These are phyloP conservation scores for Leccinum disarticulatum DNA, from an alignment of 768 basidiomycete genomes.

Conservation along the genomic window DNA sequence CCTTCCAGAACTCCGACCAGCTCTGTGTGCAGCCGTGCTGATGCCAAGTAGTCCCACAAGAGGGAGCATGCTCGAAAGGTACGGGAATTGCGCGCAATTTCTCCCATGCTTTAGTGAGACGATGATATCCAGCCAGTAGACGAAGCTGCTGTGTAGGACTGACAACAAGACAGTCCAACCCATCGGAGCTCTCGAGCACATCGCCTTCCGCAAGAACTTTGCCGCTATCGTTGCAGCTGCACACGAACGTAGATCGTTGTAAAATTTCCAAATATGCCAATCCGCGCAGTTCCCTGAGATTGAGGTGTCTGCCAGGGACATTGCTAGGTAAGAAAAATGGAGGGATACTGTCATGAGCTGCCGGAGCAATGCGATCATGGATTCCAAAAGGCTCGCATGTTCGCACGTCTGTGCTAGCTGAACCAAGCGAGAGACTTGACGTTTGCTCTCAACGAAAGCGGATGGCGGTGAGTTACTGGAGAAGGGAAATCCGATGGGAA, in stretches of 20 bases:
- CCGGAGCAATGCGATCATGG: conserved; percentile 57
- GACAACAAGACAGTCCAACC: conserved; percentile 50
- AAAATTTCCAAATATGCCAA: conserved; percentile 74
- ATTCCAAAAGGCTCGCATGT: conserved; percentile 57
- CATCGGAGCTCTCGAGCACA: conserved; percentile 33
- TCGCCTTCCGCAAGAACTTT: conserved; percentile 31
- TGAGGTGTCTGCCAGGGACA: conserved; percentile 70
- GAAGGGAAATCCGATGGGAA: conserved; percentile 33
- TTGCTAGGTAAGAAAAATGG: conserved; percentile 69
- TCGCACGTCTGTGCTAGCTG: conserved; percentile 66
- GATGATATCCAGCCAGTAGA: conserved; percentile 67
- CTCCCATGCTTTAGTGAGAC: conserved; percentile 68
- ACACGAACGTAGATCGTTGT: conserved; percentile 49
- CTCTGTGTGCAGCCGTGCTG: conserved; percentile 70
- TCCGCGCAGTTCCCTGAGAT: conserved; percentile 58
- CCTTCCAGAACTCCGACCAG: conserved; percentile 81
- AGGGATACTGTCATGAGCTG: conserved; percentile 62
- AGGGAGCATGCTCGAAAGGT: conserved; percentile 60
- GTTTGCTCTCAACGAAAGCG: conserved; percentile 40
- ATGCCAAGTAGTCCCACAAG: conserved; percentile 70
- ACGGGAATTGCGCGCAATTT: conserved; percentile 55
- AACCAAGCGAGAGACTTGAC: conserved; percentile 58
- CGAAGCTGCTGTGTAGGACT: conserved; percentile 61
- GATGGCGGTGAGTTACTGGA: conserved; percentile 29
- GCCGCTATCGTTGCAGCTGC: conserved; percentile 12